Percentiles rank a stretch among this genome's conserved stretches.
These are phyloP conservation scores for Colletotrichum acutatum DNA, from an alignment of 2,329 filamentous ascomycete species.

Conservation along the genomic window DNA sequence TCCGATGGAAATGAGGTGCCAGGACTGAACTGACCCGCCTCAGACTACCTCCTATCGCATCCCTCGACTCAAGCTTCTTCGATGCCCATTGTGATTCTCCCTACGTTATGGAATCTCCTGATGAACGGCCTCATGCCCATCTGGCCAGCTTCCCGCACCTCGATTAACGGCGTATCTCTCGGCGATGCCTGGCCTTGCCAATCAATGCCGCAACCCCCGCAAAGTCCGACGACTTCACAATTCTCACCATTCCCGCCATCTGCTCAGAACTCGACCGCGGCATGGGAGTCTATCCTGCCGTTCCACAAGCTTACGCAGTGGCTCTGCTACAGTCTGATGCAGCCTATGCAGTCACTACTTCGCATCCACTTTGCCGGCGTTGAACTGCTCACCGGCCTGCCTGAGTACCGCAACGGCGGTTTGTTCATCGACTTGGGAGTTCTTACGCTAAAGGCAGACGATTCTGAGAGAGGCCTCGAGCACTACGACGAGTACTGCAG, in stretches of 20 bases:
- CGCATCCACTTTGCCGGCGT: conserved; percentile 62
- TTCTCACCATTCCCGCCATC: conserved; percentile 59
- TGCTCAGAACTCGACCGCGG: conserved; percentile 60
- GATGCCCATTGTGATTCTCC: conserved; percentile 85
- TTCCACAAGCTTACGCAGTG: conserved; percentile 77
- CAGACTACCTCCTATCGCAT: conserved; percentile 95
- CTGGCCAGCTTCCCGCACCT: conserved; percentile 88
- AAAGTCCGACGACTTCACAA: conserved; percentile 59
- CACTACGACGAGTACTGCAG: conserved; percentile 72
- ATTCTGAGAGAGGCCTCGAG: conserved; percentile 53
- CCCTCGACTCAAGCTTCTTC: conserved; percentile 90
- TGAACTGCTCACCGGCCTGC: conserved; percentile 72
- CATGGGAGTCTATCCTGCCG: conserved; percentile 75
- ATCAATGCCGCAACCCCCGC: conserved; percentile 72
- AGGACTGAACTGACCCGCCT: conserved; percentile 37
- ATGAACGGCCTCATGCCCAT: conserved; percentile 89
- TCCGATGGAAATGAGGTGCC: neutral
- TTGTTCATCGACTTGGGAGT: conserved; percentile 71
- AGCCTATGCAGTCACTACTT: conserved; percentile 67
- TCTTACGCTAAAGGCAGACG: conserved; percentile 59
- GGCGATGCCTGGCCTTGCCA: conserved; percentile 96
- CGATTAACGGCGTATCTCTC: conserved; percentile 86
- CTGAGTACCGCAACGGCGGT: conserved; percentile 79
- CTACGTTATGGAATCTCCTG: conserved; percentile 89
- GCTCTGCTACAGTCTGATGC: conserved; percentile 79